Base-by-base conservation (phyloP, 2,329 filamentous ascomycete genomes). In the Alternaria viburni region DNA sequence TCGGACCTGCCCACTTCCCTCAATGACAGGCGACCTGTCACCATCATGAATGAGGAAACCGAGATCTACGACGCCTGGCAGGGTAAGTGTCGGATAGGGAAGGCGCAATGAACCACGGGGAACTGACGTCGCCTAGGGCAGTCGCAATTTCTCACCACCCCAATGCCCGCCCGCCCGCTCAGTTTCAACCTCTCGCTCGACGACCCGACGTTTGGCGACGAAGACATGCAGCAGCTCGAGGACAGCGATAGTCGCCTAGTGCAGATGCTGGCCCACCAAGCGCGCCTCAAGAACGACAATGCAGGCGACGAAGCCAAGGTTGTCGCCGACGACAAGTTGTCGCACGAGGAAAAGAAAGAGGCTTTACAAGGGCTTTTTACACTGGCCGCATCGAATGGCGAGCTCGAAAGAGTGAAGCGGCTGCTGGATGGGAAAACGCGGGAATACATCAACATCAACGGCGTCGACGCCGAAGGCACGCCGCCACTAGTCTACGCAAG, bases 21-120 rank as follows among this genome's bases (percentile, higher is more conserved):
- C 59, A 91, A 99, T 80, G 96, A 99, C 83, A 89, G 96, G 64
- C 88, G 90, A 71, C 87, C 91, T 32, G 87, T 89, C 5, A 85
- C 80, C 50, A 89, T 90, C 66, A 87, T 90, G 67, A 86, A 91
- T 59, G 86, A 86, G 43, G 96, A 98, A 84, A 97, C 94, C 44
- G 96, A 98, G 84, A 93, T 97, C 83, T 99, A 98, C 80, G 96
- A 99, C 86, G 96, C 93, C 71, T 99, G 96, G 96, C 93, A 98
- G 90, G 95, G 95, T 91, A 79, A 77, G 85, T 69, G 54, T 86
- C 43, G 17, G 58, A 86, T 44, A n/a, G 10, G 51, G 46, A 57
- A 57, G 62, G 64, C 63, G 19, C 59, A 12, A 43, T 54, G 54
- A 23, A 47, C 43, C 28, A 54, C 15, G 6, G 17, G 13, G 11